Percentiles rank a stretch among this genome's conserved stretches.
Evolutionary conservation across 306 rosid species (phyloP).

Genomic region (Dalbergia cultrata): DNA sequence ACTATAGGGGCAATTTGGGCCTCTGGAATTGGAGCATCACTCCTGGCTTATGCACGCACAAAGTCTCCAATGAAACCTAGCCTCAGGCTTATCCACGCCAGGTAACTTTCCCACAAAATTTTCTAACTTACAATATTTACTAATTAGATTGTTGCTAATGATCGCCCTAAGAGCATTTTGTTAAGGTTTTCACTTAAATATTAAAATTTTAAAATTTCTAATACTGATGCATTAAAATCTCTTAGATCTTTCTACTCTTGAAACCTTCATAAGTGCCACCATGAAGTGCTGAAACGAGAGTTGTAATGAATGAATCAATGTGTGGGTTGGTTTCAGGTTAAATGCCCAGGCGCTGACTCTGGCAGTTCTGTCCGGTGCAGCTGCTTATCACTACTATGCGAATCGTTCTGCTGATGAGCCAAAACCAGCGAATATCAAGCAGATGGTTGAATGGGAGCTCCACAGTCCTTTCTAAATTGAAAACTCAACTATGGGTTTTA

Average conservation of each 20-base stretch:
- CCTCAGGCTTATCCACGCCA: slow-evolving; percentile 89
- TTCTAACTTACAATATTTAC: not conserved
- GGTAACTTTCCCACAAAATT: slow-evolving; percentile 46
- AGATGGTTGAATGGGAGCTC: slow-evolving; percentile 34
- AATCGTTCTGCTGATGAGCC: slow-evolving; percentile 36
- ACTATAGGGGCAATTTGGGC: slow-evolving; percentile 79
- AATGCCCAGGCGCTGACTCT: slow-evolving; percentile 88
- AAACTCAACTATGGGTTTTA: not conserved
- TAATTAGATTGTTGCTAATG: no score
- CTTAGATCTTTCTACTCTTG: no score
- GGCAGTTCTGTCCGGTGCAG: slow-evolving; percentile 84
- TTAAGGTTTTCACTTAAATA: no score
- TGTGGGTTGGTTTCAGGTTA: slow-evolving; percentile 58
- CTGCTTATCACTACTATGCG: slow-evolving; percentile 75
- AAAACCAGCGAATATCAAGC: slow-evolving; percentile 18
- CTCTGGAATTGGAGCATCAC: slow-evolving; percentile 78
- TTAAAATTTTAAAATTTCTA: no score
- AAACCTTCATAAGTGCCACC: not conserved
- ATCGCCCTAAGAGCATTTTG: no score
- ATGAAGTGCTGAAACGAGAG: not conserved
- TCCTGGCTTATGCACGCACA: slow-evolving; percentile 55
- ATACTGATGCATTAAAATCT: no score
- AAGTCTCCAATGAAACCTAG: slow-evolving; percentile 79
- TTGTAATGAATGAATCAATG: not conserved
- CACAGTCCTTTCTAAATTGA: slow-evolving; percentile 38